phyloP scores from a whole-genome alignment of 257 asterid genomes.

The Solanum neorickii region DNA sequence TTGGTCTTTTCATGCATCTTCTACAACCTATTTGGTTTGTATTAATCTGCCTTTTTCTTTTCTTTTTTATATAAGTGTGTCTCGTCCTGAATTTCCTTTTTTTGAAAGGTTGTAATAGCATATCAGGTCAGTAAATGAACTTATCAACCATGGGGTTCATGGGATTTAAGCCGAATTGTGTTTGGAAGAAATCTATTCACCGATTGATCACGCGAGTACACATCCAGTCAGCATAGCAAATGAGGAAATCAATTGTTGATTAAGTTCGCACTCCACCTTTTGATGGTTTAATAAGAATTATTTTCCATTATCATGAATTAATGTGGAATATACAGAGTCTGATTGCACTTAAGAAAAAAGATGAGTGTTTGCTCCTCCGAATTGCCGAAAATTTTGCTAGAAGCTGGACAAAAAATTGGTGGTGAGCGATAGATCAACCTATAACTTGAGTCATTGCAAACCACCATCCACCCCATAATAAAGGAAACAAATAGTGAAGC shows the following conservation, averaged over 20 bases:
- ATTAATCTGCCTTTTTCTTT: neutral
- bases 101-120: neutral
- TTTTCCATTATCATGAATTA: neutral
- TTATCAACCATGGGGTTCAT: neutral
- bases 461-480: neutral
- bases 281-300: neutral
- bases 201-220: neutral
- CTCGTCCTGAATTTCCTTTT: neutral
- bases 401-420: neutral
- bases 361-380: neutral
- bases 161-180: neutral
- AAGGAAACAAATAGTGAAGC: neutral
- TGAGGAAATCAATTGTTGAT: neutral
- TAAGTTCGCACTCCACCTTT: neutral
- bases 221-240: neutral
- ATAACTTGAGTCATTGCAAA: neutral
- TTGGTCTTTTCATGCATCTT: neutral
- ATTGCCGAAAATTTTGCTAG: neutral
- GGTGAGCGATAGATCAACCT: neutral
- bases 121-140: neutral
- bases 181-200: neutral
- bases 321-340: neutral
- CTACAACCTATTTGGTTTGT: neutral
- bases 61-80: neutral
- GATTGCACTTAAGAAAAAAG: neutral